Base-by-base conservation (phyloP, 306 rosid genomes). In the Gleditsia sinensis region DNA sequence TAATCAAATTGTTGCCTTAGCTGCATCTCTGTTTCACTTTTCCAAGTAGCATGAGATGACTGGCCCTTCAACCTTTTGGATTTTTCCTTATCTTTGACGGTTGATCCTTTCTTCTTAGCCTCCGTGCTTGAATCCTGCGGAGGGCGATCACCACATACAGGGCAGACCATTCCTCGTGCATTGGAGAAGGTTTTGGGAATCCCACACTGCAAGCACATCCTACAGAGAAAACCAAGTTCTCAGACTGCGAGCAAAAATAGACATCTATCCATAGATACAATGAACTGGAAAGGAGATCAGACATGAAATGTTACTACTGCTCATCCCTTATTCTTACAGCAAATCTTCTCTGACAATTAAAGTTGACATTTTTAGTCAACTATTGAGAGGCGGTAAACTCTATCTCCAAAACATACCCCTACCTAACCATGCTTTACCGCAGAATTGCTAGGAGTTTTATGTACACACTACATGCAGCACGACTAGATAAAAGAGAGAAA, bases 181-280 rank as follows among this genome's bases (percentile, higher is more conserved):
- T 40, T 92, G 12, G 98, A 84, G 87, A 10, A 94, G 21, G 98
- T 92, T 78, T 92, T 90, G 11, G 98, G 98, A 68, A 92, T 82
- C 66, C 98, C 98, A 80, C 98, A 94, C 78, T 84, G 98, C 87
- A 94, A 69, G 81, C 98, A 94, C 93, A 91, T 91, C 78, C 98
- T 94, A 71, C 51, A 75, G 66, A 81, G 32, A 63, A 51, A 74
- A n/a, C 60, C 25, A 43, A 51, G 43, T 16, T 51, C 12, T 75
- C 19, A 79, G 57, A 78, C 34, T 48, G 65, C 49, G 36, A 75
- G 56, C 57, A 24, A 21, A 10, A 13, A 43, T 5, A 36, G 0
- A 6, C 30, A 39, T 37, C 63, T 54, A 54, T 56, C 50, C 45
- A 17, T 10, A 54, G 4, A 70, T 48, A 27, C 16, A 21, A n/a